Percentiles rank a stretch among this genome's conserved stretches.
These are phyloP conservation scores for Dioscorea dumetorum DNA, from an alignment of 106 monocot species.

Conservation along the genomic window DNA sequence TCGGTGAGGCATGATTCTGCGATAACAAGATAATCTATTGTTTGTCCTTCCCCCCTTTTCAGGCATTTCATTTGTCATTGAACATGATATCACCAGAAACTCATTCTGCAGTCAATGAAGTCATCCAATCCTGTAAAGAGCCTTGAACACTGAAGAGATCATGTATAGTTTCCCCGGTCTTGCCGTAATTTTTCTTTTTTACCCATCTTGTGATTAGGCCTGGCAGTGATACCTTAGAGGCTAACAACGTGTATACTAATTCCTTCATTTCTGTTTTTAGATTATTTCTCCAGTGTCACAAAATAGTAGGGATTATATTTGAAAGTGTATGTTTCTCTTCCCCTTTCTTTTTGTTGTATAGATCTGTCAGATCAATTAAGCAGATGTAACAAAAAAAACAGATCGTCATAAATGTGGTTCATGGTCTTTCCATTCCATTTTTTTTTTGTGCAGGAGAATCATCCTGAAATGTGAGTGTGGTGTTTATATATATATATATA, in stretches of 20 bases:
- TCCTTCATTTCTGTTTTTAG: neutral
- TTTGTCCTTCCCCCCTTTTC: neutral
- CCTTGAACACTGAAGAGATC: conserved; percentile 33
- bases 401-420: no score
- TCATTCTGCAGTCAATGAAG: conserved; percentile 63
- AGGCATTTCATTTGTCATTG: conserved; percentile 77
- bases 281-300: neutral
- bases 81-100: conserved; percentile 93
- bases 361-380: no score
- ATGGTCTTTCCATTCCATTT: no score
- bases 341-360: no score
- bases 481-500: no score
- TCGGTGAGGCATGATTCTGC: no score
- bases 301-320: neutral
- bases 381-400: no score
- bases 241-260: conserved; percentile 9
- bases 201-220: neutral
- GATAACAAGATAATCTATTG: no score
- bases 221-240: conserved; percentile 4
- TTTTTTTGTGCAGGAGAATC: no score
- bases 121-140: conserved; percentile 79
- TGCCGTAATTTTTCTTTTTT: conserved; percentile 1
- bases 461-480: no score
- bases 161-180: conserved; percentile 43
- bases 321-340: no score